Conservation (phyloP, 305 asterid genomes). For the Withania somnifera region DNA sequence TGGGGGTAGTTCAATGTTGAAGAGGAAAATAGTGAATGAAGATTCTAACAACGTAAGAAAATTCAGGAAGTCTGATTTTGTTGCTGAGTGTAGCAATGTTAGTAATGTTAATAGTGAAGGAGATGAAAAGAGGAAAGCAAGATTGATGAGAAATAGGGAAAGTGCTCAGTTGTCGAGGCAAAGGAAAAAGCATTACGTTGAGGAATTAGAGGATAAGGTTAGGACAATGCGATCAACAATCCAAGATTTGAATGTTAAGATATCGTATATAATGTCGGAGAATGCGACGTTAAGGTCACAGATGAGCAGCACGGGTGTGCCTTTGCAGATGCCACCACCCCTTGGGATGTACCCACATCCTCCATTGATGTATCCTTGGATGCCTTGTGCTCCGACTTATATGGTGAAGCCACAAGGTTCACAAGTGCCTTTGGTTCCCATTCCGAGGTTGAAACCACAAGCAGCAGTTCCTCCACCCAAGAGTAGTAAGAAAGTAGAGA, state of each 20-base stretch:
- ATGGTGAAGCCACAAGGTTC: conserved; percentile 82
- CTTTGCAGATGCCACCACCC: conserved; percentile 36
- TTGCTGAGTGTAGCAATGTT: conserved; percentile 13
- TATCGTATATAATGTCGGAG: conserved; percentile 64
- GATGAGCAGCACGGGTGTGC: conserved; percentile 37
- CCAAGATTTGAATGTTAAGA: conserved; percentile 68
- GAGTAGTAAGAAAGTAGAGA: conserved; percentile 41
- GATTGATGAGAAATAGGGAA: conserved; percentile 83
- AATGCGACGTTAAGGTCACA: conserved; percentile 72
- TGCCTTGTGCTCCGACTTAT: conserved; percentile 67
- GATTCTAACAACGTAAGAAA: conserved; percentile 36
- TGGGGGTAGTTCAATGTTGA: conserved; percentile 22
- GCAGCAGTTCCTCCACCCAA: conserved; percentile 40
- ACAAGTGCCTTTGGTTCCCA: conserved; percentile 80
- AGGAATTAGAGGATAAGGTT: conserved; percentile 86
- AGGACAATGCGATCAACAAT: conserved; percentile 81
- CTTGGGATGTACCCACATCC: conserved; percentile 45
- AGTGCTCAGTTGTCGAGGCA: conserved; percentile 86
- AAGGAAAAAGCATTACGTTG: conserved; percentile 83
- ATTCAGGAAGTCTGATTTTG: conserved; percentile 32
- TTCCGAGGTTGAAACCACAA: conserved; percentile 79
- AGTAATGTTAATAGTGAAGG: conserved; percentile 20
- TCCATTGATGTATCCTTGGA: conserved; percentile 82
- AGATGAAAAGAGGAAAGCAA: conserved; percentile 63
- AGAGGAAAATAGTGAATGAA: conserved; percentile 55